Base-by-base conservation (phyloP, 2,329 filamentous ascomycete genomes). In the Exophiala xenobiotica region DNA sequence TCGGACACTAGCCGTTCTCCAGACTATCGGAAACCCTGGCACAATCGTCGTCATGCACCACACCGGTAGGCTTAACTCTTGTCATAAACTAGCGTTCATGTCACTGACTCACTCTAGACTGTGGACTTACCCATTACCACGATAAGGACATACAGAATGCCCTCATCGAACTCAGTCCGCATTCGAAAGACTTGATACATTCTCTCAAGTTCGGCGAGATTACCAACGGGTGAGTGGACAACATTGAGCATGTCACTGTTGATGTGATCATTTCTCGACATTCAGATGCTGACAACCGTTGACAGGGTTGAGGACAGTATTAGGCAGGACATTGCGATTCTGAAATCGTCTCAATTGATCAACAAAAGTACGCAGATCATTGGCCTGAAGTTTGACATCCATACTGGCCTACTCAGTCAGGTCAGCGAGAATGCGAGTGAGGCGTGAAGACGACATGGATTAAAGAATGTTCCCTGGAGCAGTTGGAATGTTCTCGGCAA, bases 21-120 rank as follows among this genome's bases (percentile, higher is more conserved):
- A 53, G 29, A 49, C 50, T 12, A 53, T 53, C 12, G 50, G 50
- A 27, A 38, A 44, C 9, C 44, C 46, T 4, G 46, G 39, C 2
- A 44, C 50, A 12, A 49, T 53, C 14, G 40, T 53, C 14, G 44
- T 53, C 7, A 48, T 53, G 38, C 50, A 53, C 29, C 50, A 53
- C 22, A 53, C 50, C 3, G 49, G 44, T 52, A 39, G 35, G 47
- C 31, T 18, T 14, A n/a, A 16, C 7, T 4, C 2, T 27, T 27
- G 20, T 19, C 20, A n/a, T 16, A 40, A 23, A 19, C 7, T 35
- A 6, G 19, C 16, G 27, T 6, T 20, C 18, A 33, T 1, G 18
- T 2, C n/a, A 19, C 41, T 44, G 24, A 44, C 16, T 18, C 19
- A n/a, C 22, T 11, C n/a, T 18, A 46, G 48, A 52, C 23, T 52